phyloP scores from a whole-genome alignment of 768 basidiomycete genomes.

The Tulasnella sp. region DNA sequence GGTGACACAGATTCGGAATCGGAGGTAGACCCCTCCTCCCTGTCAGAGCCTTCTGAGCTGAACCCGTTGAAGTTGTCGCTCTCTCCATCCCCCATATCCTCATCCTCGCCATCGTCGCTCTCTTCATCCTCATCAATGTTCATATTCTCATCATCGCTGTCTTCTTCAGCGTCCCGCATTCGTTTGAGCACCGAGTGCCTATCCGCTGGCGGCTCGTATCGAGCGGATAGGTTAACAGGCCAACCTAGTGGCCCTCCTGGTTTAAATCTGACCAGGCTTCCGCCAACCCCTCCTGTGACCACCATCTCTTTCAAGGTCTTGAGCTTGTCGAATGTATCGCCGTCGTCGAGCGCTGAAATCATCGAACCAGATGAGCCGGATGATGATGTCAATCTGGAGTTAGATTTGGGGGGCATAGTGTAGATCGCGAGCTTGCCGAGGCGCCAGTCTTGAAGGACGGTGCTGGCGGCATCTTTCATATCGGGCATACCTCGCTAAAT shows the following conservation, averaged over 20 bases:
- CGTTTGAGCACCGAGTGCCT: slow-evolving; percentile 36
- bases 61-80: background rate
- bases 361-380: slow-evolving; percentile 29
- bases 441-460: slow-evolving; percentile 79
- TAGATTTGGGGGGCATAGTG: slow-evolving; percentile 38
- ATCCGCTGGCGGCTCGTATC: slow-evolving; percentile 20
- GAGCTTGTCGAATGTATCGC: slow-evolving; percentile 38
- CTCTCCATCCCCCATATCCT: slow-evolving; percentile 35
- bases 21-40: slow-evolving; percentile 26
- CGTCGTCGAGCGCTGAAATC: slow-evolving; percentile 39
- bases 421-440: slow-evolving; percentile 64
- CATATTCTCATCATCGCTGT: slow-evolving; percentile 28
- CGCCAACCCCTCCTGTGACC: slow-evolving; percentile 36
- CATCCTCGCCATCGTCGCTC: slow-evolving; percentile 32
- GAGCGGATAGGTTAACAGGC: slow-evolving; percentile 32
- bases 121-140: slow-evolving; percentile 30
- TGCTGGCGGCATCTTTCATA: slow-evolving; percentile 59
- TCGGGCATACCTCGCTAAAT: slow-evolving; percentile 61
- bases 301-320: slow-evolving; percentile 58
- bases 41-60: slow-evolving; percentile 27
- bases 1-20: slow-evolving; percentile 28
- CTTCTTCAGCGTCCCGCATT: slow-evolving; percentile 32
- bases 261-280: slow-evolving; percentile 41
- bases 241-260: slow-evolving; percentile 34
- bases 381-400: background rate